phyloP scores from a whole-genome alignment of 2,329 filamentous ascomycete genomes.

The Didymella lethalis region DNA sequence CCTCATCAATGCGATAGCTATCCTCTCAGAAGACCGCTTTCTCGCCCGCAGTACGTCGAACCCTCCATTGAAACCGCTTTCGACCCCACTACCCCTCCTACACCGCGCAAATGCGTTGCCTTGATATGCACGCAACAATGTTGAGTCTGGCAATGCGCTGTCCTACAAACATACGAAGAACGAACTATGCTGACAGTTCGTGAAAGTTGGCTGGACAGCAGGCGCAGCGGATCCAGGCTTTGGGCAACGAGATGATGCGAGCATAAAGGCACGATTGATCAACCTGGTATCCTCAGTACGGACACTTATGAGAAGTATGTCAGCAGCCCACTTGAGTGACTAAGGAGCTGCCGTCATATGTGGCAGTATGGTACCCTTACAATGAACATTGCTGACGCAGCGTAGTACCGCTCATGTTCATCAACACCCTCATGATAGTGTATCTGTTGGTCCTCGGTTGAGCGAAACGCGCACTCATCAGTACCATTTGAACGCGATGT shows the following conservation, averaged over 20 bases:
- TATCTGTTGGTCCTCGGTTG: slow-evolving; percentile 50
- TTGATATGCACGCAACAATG: neutral
- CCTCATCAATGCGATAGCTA: slow-evolving; percentile 89
- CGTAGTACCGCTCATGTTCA: slow-evolving; percentile 51
- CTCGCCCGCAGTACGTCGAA: slow-evolving; percentile 75
- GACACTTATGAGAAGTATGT: slow-evolving; percentile 90
- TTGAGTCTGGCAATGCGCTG: neutral
- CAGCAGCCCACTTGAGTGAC: neutral
- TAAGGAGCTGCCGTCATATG: neutral
- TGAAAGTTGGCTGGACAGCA: slow-evolving; percentile 78
- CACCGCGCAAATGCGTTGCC: neutral
- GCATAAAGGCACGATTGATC: slow-evolving; percentile 85
- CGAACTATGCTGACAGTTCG: neutral
- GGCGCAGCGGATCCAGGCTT: slow-evolving; percentile 75
- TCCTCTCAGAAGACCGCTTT: slow-evolving; percentile 94
- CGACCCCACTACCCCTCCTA: slow-evolving; percentile 8
- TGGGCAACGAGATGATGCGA: slow-evolving; percentile 73
- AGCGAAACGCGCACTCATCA: slow-evolving; percentile 18
- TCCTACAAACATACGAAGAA: neutral
- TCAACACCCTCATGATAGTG: slow-evolving; percentile 51
- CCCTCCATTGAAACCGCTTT: neutral
- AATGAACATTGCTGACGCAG: slow-evolving; percentile 20
- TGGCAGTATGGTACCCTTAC: neutral
- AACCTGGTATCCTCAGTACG: slow-evolving; percentile 90
- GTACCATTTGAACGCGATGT: neutral